Base-by-base conservation (phyloP, 2,329 filamentous ascomycete species). In the Paecilomyces sp. region DNA sequence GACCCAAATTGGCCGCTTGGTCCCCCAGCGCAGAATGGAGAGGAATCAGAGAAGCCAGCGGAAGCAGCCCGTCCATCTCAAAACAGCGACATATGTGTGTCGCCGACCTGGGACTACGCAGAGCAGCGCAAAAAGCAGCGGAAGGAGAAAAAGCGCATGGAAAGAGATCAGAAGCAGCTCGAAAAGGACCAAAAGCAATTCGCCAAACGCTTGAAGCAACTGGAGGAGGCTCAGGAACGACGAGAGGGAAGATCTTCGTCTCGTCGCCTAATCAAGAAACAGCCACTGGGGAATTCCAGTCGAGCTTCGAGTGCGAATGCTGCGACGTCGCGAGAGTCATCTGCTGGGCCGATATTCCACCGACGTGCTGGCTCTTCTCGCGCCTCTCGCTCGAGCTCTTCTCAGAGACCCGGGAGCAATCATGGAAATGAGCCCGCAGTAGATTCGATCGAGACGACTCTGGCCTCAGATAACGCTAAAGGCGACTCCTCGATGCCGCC, bases 221-320 rank as follows among this genome's bases (percentile, higher is more conserved):
- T 72, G 6, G 71, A 72, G 61, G 64, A 71, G 41, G 63, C 55
- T 54, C 65, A 65, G 57, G 57, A 54, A 52, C 64, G 54, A 30
- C 60, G 57, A 58, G 64, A 61, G 54, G 54, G 54, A 22, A 60
- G 50, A 15, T 25, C 57, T 22, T 30, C 62, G 52, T 61, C 70
- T 33, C 71, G 70, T 1, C 72, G 72, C 33, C 63, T 75, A 15
- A 70, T 67, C 15, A 75, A 75, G 59, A 75, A 73, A 59, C 70
- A 73, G 52, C 71, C 72, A 0, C 53, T 70, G 3, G 62, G 61
- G 22, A 71, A 60, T 58, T 68, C 68, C 30, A 70, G 66, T 33
- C 66, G 72, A 59, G 67, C 67, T 25, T 69, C 72, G 11, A 74
- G 71, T 57, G 64, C 65, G 13, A 66, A 66, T 58, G 63, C 65